Evolutionary conservation across 768 basidiomycete genomes (phyloP), one percentile per base, ranked within the genome.

Genomic region (Rhodosporidiobolus sp.): DNA sequence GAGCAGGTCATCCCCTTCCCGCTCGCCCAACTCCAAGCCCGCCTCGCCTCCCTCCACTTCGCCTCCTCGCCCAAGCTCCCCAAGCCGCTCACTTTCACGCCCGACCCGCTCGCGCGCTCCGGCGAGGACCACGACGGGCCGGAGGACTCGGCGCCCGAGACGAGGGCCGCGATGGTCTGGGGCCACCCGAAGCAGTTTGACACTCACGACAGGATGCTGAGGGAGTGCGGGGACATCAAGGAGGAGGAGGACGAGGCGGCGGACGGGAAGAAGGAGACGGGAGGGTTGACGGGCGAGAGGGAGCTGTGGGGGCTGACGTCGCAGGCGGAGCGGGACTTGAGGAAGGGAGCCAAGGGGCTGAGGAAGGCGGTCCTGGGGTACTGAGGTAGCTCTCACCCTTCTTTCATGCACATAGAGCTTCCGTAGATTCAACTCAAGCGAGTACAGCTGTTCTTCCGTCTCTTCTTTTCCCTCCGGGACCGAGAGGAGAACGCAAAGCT

Each of bases 1-100:
- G 7, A 7, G 50, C 63, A 76, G 70, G 63, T 75, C 45, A 68
- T 75, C 38, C 76, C 76, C 9, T 77, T 77, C 67, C 70, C 73
- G 0, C 64, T 77, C 50, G 73, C 74, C 5, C 70, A 77, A 56
- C 46, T 68, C 46, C 76, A 77, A 72, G 54, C 69, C 0, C 69
- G 73, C 32, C 67, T 74, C 56, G 56, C 67, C 14, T 48, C 69
- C 12, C 50, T 66, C 7, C 56, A 65, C 32, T 76, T 66, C 34
- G 46, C 63, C 24, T 49, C 58, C 17, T 54, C 54, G 1, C 46
- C 61, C 2, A 68, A 38, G n/a, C 56, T 64, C 0, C 49, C 72
- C 9, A 0, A 20, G 14, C 69, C 68, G 1, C 69, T 67, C 52
- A 11, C 54, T 3, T 64, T 67, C 55, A 2, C 8, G 14, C 49